A percentile compares a stretch with the other conserved stretches of the same genome.
These are phyloP conservation scores for Globisporangium parvum DNA, from an alignment of 352 stramenopile species.

Conservation along the genomic window DNA sequence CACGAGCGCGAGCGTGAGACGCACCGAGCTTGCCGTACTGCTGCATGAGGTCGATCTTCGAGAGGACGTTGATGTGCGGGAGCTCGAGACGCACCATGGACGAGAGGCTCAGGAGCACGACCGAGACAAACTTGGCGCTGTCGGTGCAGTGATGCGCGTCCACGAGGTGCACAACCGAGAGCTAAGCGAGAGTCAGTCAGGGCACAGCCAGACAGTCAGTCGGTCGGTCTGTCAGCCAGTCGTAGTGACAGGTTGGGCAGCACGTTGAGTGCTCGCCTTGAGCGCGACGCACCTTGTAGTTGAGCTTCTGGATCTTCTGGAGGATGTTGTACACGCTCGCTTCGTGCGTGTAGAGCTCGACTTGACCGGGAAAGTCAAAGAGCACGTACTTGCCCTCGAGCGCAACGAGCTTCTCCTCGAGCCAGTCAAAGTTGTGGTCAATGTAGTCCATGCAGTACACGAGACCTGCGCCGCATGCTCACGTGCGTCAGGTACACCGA, in stretches of 20 bases:
- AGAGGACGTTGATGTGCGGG: slow-evolving; percentile 98
- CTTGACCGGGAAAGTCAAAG: slow-evolving; percentile 98
- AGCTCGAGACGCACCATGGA: slow-evolving; percentile 98
- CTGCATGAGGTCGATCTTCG: slow-evolving; percentile 98
- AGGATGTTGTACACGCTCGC: slow-evolving; percentile 95
- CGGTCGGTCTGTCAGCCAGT: slow-evolving; percentile 12
- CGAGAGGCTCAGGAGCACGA: slow-evolving; percentile 93
- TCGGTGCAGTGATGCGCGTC: slow-evolving; percentile 93
- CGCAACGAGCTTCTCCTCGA: slow-evolving; percentile 89
- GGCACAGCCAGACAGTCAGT: slow-evolving; percentile 1
- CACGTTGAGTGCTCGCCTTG: not conserved
- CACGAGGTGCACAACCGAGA: slow-evolving; percentile 94
- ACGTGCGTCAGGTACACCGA: not conserved
- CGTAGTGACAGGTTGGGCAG: no score
- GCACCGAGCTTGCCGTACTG: slow-evolving; percentile 81
- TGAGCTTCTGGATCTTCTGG: slow-evolving; percentile 90
- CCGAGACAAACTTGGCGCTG: slow-evolving; percentile 97
- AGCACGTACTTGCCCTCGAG: slow-evolving; percentile 93
- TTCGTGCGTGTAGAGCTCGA: slow-evolving; percentile 99
- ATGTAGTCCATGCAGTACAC: slow-evolving; percentile 99
- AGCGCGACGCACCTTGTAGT: slow-evolving; percentile 51
- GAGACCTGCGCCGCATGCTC: slow-evolving; percentile 43
- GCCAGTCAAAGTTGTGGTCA: slow-evolving; percentile 97
- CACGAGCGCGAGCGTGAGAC: not conserved
- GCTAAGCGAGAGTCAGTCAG: slow-evolving; percentile 7